Percentiles rank a stretch among this genome's conserved stretches.
Evolutionary conservation across 2,329 filamentous ascomycete species (phyloP).

Genomic region (Myriosclerotinia curreyana): DNA sequence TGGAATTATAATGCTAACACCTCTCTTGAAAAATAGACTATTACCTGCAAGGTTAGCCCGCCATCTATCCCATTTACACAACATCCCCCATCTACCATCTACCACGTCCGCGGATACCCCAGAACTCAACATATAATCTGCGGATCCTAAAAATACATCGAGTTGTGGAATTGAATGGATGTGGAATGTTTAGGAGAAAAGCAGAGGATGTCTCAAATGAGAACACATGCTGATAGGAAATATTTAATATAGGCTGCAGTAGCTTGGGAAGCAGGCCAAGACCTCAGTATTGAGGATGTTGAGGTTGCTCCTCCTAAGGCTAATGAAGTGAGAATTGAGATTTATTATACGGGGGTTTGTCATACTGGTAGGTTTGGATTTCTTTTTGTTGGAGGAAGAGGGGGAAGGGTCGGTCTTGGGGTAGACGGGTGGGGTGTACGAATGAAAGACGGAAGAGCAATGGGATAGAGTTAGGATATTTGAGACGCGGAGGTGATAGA

Average conservation of each 20-base stretch:
- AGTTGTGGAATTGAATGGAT: not conserved
- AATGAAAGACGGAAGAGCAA: no score
- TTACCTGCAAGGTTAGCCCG: conserved; percentile 39
- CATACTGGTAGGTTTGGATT: conserved; percentile 71
- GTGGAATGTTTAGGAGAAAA: no score
- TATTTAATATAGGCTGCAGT: conserved; percentile 72
- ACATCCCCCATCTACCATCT: not conserved
- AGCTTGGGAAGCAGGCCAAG: conserved; percentile 93
- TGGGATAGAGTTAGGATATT: not conserved
- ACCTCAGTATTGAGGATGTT: conserved; percentile 83
- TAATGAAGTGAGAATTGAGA: conserved; percentile 93
- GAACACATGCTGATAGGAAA: conserved; percentile 15
- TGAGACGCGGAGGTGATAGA: not conserved
- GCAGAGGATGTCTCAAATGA: not conserved
- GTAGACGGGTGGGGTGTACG: no score
- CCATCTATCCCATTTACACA: no score
- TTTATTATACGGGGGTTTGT: conserved; percentile 97
- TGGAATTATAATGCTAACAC: not conserved
- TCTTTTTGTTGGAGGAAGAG: not conserved
- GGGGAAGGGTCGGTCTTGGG: no score
- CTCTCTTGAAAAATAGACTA: conserved; percentile 30
- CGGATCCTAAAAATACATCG: not conserved
- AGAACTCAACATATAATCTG: not conserved
- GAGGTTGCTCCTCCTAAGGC: conserved; percentile 87
- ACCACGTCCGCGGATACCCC: not conserved